Evolutionary conservation across 1,139 yeast genomes (phyloP).

Genomic region (Sugiyamaella neomexicana): DNA sequence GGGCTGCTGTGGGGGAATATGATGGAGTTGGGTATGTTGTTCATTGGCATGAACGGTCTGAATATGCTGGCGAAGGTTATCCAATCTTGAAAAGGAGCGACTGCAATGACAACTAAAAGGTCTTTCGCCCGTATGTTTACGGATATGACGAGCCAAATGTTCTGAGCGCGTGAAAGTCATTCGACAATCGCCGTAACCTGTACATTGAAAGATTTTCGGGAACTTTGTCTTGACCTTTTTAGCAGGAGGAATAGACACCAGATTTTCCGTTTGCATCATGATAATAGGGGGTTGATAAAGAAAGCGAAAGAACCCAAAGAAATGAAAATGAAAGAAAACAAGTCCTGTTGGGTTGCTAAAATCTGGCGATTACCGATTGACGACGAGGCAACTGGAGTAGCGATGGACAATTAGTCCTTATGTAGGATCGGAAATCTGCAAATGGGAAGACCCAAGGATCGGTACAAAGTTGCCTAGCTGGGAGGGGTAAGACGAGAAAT

Average conservation of each 20-base stretch:
- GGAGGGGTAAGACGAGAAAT: too few relatives aligned
- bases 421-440: too few relatives aligned
- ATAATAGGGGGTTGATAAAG: not conserved
- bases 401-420: too few relatives aligned
- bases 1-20: constrained; percentile 13
- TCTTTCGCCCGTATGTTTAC: constrained; percentile 94
- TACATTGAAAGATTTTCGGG: constrained; percentile 69
- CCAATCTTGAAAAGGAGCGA: constrained; percentile 78
- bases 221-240: constrained; percentile 35
- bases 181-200: constrained; percentile 81
- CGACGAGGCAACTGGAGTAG: too few relatives aligned
- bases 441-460: too few relatives aligned
- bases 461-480: too few relatives aligned
- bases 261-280: constrained; percentile 16
- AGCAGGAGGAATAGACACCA: constrained; percentile 5
- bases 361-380: too few relatives aligned
- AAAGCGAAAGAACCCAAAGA: not conserved
- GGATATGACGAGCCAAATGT: constrained; percentile 86
- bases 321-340: too few relatives aligned
- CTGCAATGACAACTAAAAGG: constrained; percentile 90
- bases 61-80: constrained; percentile 86
- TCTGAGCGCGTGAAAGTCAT: constrained; percentile 90
- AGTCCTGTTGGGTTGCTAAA: too few relatives aligned
- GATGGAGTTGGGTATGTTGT: constrained; percentile 40
- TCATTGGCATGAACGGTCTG: constrained; percentile 91